Evolutionary conservation across 306 rosid species (phyloP).

Genomic region (Mimosa pudica): DNA sequence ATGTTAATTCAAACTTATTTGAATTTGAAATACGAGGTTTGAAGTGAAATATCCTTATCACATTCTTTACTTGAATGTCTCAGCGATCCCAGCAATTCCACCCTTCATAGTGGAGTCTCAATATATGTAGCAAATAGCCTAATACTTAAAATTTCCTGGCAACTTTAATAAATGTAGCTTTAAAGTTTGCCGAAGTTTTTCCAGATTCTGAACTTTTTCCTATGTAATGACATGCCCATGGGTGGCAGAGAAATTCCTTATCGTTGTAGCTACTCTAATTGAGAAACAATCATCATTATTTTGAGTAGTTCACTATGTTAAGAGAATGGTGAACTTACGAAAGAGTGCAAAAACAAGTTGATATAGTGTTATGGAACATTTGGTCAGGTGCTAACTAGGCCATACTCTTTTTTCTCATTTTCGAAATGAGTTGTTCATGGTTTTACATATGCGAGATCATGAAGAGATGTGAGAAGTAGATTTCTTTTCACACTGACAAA

Average conservation of each 20-base stretch:
- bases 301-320: constrained; percentile 7
- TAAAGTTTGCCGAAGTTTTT: background rate
- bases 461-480: background rate
- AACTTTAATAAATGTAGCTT: background rate
- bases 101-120: background rate
- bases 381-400: background rate
- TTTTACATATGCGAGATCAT: background rate
- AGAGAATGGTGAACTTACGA: background rate
- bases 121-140: background rate
- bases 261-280: background rate
- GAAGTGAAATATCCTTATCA: background rate
- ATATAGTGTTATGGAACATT: background rate
- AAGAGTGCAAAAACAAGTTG: background rate
- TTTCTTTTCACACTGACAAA: background rate
- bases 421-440: background rate
- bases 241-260: constrained; percentile 1
- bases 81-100: background rate
- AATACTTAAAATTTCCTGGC: background rate
- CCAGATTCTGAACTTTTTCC: background rate
- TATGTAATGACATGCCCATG: background rate
- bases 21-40: background rate
- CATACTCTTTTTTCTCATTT: background rate
- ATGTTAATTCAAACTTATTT: background rate
- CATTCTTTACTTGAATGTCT: constrained; percentile 1
- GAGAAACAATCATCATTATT: background rate